phyloP scores from a whole-genome alignment of 805 yeast species.

The Yarrowia deformans region DNA sequence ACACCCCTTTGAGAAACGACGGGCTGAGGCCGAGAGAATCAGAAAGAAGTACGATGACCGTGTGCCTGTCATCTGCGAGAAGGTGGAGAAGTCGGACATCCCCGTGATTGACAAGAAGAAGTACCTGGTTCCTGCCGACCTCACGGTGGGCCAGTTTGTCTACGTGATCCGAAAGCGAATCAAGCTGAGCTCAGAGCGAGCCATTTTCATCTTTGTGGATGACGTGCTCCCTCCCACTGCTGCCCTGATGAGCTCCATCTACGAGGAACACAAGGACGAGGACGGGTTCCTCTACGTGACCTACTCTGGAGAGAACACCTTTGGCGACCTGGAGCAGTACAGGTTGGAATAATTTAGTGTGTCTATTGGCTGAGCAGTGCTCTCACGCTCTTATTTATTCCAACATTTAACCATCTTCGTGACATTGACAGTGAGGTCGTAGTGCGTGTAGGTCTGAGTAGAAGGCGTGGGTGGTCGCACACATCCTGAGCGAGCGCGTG shows the following conservation, averaged over 20 bases:
- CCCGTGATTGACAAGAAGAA: slow-evolving; percentile 97
- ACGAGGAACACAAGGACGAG: slow-evolving; percentile 96
- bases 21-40: slow-evolving; percentile 92
- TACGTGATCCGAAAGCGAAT: slow-evolving; percentile 97
- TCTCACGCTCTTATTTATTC: slow-evolving; percentile 39
- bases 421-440: slow-evolving; percentile 8
- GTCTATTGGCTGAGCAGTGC: slow-evolving; percentile 33
- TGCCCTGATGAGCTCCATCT: slow-evolving; percentile 91
- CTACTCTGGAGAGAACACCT: slow-evolving; percentile 97
- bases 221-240: slow-evolving; percentile 98
- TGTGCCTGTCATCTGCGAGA: slow-evolving; percentile 96
- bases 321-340: slow-evolving; percentile 60
- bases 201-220: slow-evolving; percentile 95
- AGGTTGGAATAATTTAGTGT: slow-evolving; percentile 36
- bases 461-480: too few relatives aligned
- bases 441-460: not conserved
- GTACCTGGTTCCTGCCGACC: slow-evolving; percentile 93
- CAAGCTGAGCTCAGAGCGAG: slow-evolving; percentile 95
- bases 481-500: too few relatives aligned
- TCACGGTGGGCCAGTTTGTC: slow-evolving; percentile 97
- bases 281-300: slow-evolving; percentile 96
- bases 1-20: slow-evolving; percentile 93
- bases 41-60: slow-evolving; percentile 88
- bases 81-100: slow-evolving; percentile 94
- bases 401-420: slow-evolving; percentile 35